Evolutionary conservation across 192 early-diverging fungal genomes (phyloP), one percentile per base, ranked within the genome.

Genomic region (Podila minutissima): DNA sequence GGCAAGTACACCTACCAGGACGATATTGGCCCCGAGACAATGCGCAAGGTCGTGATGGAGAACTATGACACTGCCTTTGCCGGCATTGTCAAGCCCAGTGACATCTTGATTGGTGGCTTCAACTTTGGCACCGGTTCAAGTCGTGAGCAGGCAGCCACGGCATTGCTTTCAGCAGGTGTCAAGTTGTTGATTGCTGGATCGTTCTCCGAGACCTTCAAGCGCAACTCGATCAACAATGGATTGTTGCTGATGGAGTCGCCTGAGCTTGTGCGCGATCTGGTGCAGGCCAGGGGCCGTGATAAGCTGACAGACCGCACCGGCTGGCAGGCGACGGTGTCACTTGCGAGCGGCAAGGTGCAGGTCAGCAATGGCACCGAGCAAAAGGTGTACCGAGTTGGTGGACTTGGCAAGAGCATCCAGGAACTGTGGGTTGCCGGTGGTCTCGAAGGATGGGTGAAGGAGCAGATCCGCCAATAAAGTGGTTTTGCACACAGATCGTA

Each of bases 1-100:
- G 97, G 98, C 50, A 97, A 97, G 76, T 99, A 98, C 86, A 99
- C 97, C 5, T 99, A 99, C 77, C 92, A 95, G 74, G 98, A 99
- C 78, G 96, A 98, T 71, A 91, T 99, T 78, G 89, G 92, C 11
- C 88, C 91, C 9, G 95, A 95, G 60, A 88, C 91, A 33, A 99
- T 99, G 98, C 91, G 91, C 55, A 86, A 93, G 79, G 96, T 99
- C 1, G 98, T 94, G 55, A 99, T 99, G 98, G 95, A 97, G 82
- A 99, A 99, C 83, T 99, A 99, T 82, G 98, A 99, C 82, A 91
- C 94, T 32, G 82, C 89, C 15, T 99, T 99, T 77, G 88, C 91
- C 24, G 83, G 84, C 35, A 70, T 90, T 57, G 89, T 95, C 31
- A 71, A 88, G 59, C 73, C 92, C 75, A 91, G 90, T 46, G 96